These are phyloP conservation scores for Colletotrichum gigasporum DNA, from an alignment of 2,329 filamentous ascomycete species.

Conservation along the genomic window DNA sequence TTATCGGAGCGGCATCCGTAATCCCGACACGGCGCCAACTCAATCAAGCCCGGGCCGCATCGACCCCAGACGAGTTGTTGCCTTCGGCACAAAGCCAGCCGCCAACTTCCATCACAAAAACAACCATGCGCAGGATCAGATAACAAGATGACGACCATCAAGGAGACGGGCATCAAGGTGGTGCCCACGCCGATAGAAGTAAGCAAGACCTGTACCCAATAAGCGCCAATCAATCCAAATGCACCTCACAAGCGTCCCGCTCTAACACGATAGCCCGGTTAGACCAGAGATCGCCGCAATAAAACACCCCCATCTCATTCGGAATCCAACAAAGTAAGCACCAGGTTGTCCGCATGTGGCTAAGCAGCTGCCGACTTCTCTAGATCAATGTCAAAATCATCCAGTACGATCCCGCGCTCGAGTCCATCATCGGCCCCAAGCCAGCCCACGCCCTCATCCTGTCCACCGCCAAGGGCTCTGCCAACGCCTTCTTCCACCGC, in stretches of 20 bases:
- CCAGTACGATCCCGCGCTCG: slow-evolving; percentile 48
- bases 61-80: not conserved
- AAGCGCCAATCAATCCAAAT: not conserved
- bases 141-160: slow-evolving; percentile 6
- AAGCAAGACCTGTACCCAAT: not conserved
- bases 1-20: not conserved
- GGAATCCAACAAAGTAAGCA: not conserved
- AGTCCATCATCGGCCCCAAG: slow-evolving; percentile 41
- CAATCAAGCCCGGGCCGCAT: not conserved
- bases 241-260: not conserved
- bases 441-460: slow-evolving; percentile 52
- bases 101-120: not conserved
- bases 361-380: not conserved
- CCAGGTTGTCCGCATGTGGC: not conserved
- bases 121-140: not conserved
- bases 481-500: slow-evolving; percentile 56
- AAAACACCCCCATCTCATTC: not conserved
- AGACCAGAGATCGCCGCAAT: slow-evolving; percentile 18
- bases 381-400: slow-evolving; percentile 41
- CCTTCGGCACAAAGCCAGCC: not conserved
- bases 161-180: not conserved
- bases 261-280: not conserved
- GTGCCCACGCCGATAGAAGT: slow-evolving; percentile 12
- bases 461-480: slow-evolving; percentile 48
- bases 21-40: not conserved